Conservation (phyloP, 345 rosid genomes). For the Theobroma cacao region DNA sequence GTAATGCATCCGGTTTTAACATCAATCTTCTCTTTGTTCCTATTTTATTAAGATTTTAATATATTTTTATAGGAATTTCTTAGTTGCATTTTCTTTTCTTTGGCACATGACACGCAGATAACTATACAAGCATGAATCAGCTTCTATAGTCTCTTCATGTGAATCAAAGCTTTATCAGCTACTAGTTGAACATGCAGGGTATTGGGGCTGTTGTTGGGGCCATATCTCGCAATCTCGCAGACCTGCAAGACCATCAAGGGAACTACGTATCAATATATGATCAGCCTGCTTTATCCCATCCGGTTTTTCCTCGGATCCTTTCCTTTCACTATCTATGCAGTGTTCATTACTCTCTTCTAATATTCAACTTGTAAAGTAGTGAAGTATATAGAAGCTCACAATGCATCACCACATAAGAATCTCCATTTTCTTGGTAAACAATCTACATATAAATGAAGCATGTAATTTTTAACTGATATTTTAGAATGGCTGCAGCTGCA, state of each 20-base stretch:
- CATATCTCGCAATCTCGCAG: slow-evolving; percentile 75
- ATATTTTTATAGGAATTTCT: not conserved
- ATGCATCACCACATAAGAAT: not conserved
- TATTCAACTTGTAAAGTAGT: not conserved
- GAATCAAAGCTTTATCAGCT: slow-evolving; percentile 14
- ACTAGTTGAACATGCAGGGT: slow-evolving; percentile 45
- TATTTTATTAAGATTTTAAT: not conserved
- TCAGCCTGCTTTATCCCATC: slow-evolving; percentile 56
- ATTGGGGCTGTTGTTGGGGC: slow-evolving; percentile 85
- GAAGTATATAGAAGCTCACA: not conserved
- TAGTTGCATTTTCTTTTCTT: not conserved
- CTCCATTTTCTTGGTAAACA: not conserved
- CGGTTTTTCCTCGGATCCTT: slow-evolving; percentile 41
- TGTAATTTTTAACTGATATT: not conserved
- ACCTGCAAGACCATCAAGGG: slow-evolving; percentile 70
- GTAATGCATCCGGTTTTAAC: slow-evolving; percentile 30
- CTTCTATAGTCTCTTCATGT: not conserved
- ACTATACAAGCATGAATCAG: not conserved
- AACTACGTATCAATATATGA: slow-evolving; percentile 72
- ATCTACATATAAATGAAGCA: not conserved
- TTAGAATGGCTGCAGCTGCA: not conserved
- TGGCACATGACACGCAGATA: slow-evolving; percentile 14
- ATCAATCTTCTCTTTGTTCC: not conserved
- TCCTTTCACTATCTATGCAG: slow-evolving; percentile 6
- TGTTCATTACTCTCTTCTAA: not conserved